These are phyloP conservation scores for Rhododendron simsii DNA, from an alignment of 148 eudicot species.

Conservation along the genomic window DNA sequence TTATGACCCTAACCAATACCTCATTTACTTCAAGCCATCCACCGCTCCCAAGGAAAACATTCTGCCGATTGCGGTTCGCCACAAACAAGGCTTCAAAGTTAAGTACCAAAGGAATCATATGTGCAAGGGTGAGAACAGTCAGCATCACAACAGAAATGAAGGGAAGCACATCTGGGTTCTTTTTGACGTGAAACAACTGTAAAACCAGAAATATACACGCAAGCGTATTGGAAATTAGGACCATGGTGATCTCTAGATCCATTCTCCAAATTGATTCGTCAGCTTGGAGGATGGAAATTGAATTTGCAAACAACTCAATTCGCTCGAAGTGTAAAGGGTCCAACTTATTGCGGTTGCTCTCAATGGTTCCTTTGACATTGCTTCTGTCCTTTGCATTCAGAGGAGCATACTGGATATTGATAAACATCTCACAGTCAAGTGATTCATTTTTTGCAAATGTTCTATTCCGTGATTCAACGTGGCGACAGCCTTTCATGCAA, in stretches of 20 bases:
- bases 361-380: slow-evolving; percentile 57
- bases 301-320: slow-evolving; percentile 49
- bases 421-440: slow-evolving; percentile 65
- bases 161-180: slow-evolving; percentile 55
- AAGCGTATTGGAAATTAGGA: slow-evolving; percentile 76
- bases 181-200: slow-evolving; percentile 72
- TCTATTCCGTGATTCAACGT: slow-evolving; percentile 24
- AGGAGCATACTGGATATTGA: slow-evolving; percentile 56
- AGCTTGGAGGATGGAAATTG: slow-evolving; percentile 49
- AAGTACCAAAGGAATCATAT: slow-evolving; percentile 68
- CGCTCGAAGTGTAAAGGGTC: slow-evolving; percentile 66
- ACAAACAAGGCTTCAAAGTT: slow-evolving; percentile 82
- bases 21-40: slow-evolving; percentile 93
- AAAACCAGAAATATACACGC: slow-evolving; percentile 64
- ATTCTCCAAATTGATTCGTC: slow-evolving; percentile 65
- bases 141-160: slow-evolving; percentile 75
- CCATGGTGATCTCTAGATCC: slow-evolving; percentile 85
- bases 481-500: slow-evolving; percentile 85
- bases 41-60: slow-evolving; percentile 52
- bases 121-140: slow-evolving; percentile 59
- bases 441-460: slow-evolving; percentile 21
- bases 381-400: slow-evolving; percentile 28
- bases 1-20: slow-evolving; percentile 77
- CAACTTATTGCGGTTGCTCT: slow-evolving; percentile 59
- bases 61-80: slow-evolving; percentile 37